Base-by-base conservation (phyloP, 2,329 filamentous ascomycete genomes). In the Blastomyces parvus region DNA sequence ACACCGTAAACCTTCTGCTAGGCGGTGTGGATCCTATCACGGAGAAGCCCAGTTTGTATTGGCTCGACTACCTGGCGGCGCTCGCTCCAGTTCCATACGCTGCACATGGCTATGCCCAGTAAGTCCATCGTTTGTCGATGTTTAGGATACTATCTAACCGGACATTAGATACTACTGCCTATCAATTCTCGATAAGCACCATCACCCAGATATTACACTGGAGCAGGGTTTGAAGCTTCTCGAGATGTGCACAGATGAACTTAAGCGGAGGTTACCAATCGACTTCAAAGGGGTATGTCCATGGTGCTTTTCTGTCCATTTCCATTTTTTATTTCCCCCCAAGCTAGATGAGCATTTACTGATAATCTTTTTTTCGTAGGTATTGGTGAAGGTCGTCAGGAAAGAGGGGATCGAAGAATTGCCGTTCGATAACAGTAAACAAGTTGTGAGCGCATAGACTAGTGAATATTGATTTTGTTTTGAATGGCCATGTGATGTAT, bases 31-130 rank as follows among this genome's bases (percentile, higher is more conserved):
- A 99, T 78, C 87, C 89, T 68, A 94, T 96, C 79, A 91, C 89
- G 69, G 84, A 90, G 78, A 90, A 94, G 83, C 93, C 94, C 36
- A 88, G 88, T 72, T 80, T 99, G 69, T 96, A 96, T 84, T 99
- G 94, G 94, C 84, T 97, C 71, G 93, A 99, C 76, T 97, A 97
- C 79, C 86, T 99, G 73, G 94, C 93, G 68, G 88, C 92, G 66
- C 80, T 92, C 74, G 93, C 91, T 4, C 85, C 89, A 40, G 82
- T 99, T 58, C 94, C 94, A 63, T 99, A 99, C 74, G 95, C 94
- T 59, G 94, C 94, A 65, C 95, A 99, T 72, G 94, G 94, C 70
- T 99, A 99, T 79, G 94, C 94, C 70, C 94, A 99, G 88, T 91
- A 87, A 66, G 88, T 77, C 64, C 50, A 8, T 40, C 55, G 9